Evolutionary conservation across 148 eudicot species (phyloP).

Genomic region (Agrostemma githago): DNA sequence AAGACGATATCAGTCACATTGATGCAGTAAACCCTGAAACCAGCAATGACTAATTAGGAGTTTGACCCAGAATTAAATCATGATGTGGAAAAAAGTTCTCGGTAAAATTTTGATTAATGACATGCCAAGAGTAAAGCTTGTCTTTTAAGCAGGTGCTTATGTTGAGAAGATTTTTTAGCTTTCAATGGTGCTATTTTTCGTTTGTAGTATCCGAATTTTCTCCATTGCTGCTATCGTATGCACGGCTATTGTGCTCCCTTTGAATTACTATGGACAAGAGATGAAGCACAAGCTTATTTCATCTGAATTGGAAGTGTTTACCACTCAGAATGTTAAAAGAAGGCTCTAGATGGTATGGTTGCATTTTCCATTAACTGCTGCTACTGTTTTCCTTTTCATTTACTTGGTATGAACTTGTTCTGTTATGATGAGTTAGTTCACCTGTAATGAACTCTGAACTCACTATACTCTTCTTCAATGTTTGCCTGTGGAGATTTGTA

Average conservation of each 20-base stretch:
- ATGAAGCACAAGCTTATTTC: slow-evolving; percentile 38
- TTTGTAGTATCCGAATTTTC: slow-evolving; percentile 76
- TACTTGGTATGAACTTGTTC: not conserved
- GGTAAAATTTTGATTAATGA: too few relatives aligned
- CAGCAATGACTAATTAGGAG: too few relatives aligned
- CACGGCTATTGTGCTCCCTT: slow-evolving; percentile 70
- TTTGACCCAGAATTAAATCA: too few relatives aligned
- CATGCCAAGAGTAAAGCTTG: not conserved
- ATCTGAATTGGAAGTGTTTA: slow-evolving; percentile 61
- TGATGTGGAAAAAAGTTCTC: too few relatives aligned
- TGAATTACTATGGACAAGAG: slow-evolving; percentile 74
- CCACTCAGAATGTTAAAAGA: slow-evolving; percentile 61
- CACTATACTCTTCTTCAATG: too few relatives aligned
- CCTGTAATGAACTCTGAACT: not conserved
- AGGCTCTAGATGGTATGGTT: slow-evolving; percentile 73
- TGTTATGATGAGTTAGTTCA: not conserved
- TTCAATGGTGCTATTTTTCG: slow-evolving; percentile 21
- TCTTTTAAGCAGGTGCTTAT: not conserved
- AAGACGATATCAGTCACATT: too few relatives aligned
- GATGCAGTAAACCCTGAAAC: too few relatives aligned
- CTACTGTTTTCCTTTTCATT: not conserved
- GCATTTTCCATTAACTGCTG: not conserved
- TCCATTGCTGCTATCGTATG: slow-evolving; percentile 71
- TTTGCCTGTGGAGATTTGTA: too few relatives aligned
- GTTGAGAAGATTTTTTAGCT: not conserved